These are phyloP conservation scores for Rhododendron mucronatum DNA, from an alignment of 148 eudicot genomes.

Conservation along the genomic window DNA sequence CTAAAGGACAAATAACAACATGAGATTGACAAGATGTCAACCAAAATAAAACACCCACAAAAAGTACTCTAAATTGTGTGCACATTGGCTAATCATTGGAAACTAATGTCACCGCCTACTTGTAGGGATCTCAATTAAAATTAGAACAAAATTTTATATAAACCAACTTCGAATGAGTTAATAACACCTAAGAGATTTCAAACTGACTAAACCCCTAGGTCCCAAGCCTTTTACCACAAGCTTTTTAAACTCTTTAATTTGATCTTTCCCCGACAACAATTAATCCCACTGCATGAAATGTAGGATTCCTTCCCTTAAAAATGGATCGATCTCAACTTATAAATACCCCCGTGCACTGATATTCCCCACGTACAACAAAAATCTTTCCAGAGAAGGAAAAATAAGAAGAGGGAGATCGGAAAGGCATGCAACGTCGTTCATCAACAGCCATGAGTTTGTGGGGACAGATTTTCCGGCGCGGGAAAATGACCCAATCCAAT, in stretches of 20 bases:
- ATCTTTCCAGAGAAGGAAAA: background rate
- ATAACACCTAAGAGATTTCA: no score
- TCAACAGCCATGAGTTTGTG: background rate
- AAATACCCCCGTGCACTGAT: background rate
- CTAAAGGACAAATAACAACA: no score
- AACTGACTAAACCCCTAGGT: no score
- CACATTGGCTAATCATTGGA: no score
- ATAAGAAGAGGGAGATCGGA: background rate
- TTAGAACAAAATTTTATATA: no score
- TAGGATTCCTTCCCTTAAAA: background rate
- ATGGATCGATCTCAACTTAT: background rate
- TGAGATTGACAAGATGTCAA: no score
- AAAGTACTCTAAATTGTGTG: no score
- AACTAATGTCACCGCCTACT: no score
- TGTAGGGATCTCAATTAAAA: no score
- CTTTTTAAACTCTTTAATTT: background rate
- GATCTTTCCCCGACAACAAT: background rate
- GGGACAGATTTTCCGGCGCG: background rate
- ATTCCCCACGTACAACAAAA: background rate
- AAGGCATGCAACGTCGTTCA: background rate
- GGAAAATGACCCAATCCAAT: background rate
- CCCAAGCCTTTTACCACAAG: no score
- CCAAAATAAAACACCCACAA: no score
- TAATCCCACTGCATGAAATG: background rate
- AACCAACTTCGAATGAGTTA: no score